phyloP scores from a whole-genome alignment of 495 filamentous ascomycete genomes.

The Penicillium coffeae region DNA sequence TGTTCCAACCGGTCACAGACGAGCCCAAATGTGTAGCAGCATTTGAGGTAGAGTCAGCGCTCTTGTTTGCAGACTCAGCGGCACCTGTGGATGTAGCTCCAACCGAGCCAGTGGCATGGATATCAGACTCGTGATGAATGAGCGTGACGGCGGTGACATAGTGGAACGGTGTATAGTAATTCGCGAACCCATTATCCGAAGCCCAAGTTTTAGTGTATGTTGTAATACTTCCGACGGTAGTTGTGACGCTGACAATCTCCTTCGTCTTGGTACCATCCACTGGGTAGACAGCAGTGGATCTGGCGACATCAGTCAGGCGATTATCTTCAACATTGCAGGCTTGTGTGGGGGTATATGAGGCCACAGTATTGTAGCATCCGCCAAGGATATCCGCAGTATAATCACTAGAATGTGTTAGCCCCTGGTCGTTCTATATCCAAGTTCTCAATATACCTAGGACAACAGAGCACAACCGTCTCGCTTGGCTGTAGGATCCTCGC shows the following conservation, averaged over 20 bases:
- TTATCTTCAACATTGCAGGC: background rate
- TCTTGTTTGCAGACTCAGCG: background rate
- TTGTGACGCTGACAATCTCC: background rate
- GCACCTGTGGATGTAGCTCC: background rate
- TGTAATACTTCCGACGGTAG: background rate
- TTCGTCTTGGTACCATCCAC: background rate
- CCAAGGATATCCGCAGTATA: conserved; percentile 1
- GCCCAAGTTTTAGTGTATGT: background rate
- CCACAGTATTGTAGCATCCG: background rate
- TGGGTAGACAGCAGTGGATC: background rate
- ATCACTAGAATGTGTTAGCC: background rate
- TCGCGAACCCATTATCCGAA: background rate
- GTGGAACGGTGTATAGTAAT: background rate
- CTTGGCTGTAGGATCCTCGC: conserved; percentile 2
- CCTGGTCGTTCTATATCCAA: background rate
- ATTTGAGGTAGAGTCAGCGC: background rate
- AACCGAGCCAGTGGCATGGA: background rate
- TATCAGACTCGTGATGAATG: conserved; percentile 5
- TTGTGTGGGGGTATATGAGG: conserved; percentile 1
- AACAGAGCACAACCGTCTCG: conserved; percentile 4
- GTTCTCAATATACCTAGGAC: conserved; percentile 4
- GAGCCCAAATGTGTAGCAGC: background rate
- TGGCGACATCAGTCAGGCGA: background rate
- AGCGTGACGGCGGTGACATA: conserved; percentile 1
- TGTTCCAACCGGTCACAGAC: background rate